Evolutionary conservation across 805 yeast species (phyloP).

Genomic region (Candida cerambycidarum): DNA sequence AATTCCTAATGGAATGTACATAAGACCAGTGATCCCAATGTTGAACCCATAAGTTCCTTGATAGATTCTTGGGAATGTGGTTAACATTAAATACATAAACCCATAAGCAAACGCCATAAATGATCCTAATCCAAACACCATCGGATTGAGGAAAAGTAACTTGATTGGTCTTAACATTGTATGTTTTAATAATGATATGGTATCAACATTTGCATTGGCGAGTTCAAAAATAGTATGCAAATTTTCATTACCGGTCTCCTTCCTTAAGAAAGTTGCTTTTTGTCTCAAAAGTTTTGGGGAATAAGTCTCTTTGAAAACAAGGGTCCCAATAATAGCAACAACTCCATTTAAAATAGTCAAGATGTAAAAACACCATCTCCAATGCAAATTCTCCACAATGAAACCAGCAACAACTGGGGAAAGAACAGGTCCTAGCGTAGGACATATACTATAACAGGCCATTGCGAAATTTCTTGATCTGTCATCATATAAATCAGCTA

Average conservation of each 20-base stretch:
- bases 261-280: slow-evolving; percentile 28
- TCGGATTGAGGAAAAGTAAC: slow-evolving; percentile 34
- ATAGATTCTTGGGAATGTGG: slow-evolving; percentile 37
- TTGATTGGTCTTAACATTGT: slow-evolving; percentile 33
- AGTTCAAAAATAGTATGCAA: slow-evolving; percentile 40
- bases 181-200: slow-evolving; percentile 2
- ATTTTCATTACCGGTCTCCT: slow-evolving; percentile 34
- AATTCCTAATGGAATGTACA: slow-evolving; percentile 41
- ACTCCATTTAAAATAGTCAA: slow-evolving; percentile 35
- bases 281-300: slow-evolving; percentile 32
- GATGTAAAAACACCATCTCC: slow-evolving; percentile 41
- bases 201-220: slow-evolving; percentile 15
- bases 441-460: slow-evolving; percentile 38
- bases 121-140: slow-evolving; percentile 40
- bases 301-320: slow-evolving; percentile 35
- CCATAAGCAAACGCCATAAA: slow-evolving; percentile 44
- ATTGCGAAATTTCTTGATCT: slow-evolving; percentile 31
- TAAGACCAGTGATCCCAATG: slow-evolving; percentile 32
- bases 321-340: slow-evolving; percentile 30
- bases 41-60: slow-evolving; percentile 30
- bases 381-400: slow-evolving; percentile 28
- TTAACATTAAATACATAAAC: slow-evolving; percentile 42
- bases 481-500: slow-evolving; percentile 38
- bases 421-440: slow-evolving; percentile 38
- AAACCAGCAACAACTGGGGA: slow-evolving; percentile 40